Percentiles rank a stretch among this genome's conserved stretches.
Evolutionary conservation across 345 rosid genomes (phyloP).

Genomic region (Eucalyptus polyanthemos): DNA sequence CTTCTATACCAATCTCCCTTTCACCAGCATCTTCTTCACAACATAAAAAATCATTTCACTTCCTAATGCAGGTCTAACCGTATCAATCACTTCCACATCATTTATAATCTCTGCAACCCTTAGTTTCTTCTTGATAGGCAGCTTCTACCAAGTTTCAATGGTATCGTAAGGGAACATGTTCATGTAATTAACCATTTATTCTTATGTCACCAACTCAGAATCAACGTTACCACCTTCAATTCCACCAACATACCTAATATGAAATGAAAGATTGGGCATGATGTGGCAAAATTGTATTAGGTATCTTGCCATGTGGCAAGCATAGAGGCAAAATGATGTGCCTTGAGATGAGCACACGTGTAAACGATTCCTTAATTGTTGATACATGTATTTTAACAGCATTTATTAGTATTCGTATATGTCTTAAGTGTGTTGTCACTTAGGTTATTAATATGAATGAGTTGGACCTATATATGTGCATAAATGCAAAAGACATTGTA

Average conservation of each 20-base stretch:
- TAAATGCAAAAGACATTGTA: neutral
- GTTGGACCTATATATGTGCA: neutral
- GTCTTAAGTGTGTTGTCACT: neutral
- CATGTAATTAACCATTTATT: fast-evolving
- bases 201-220: neutral
- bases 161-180: fast-evolving
- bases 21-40: neutral
- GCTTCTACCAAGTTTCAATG: neutral
- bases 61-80: fast-evolving
- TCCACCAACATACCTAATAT: neutral
- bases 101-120: neutral
- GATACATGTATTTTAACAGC: too few species aligned
- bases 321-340: neutral
- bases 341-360: neutral
- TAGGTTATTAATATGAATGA: neutral
- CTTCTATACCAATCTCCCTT: fast-evolving
- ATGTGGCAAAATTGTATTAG: neutral
- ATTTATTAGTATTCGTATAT: fast-evolving
- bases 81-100: neutral
- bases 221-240: neutral
- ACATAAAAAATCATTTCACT: neutral
- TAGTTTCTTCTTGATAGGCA: neutral
- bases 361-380: neutral
- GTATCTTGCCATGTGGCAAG: neutral
- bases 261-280: neutral